phyloP scores from a whole-genome alignment of 768 basidiomycete species.

The Neoboletus subvelutipes region DNA sequence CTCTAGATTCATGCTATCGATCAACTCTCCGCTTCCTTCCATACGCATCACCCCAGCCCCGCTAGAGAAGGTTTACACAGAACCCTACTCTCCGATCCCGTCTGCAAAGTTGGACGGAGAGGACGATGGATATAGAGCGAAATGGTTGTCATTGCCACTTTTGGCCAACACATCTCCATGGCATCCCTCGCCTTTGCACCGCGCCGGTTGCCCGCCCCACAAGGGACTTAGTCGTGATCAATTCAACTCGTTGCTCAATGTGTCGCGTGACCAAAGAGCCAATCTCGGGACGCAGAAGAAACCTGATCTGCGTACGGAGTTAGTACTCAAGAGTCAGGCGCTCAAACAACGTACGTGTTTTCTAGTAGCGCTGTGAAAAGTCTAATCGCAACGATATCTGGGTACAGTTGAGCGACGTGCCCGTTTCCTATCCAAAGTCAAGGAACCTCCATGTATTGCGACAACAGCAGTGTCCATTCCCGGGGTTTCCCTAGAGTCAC shows the following conservation, averaged over 20 bases:
- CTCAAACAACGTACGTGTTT: constrained; percentile 65
- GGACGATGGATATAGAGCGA: constrained; percentile 56
- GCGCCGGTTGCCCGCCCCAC: constrained; percentile 35
- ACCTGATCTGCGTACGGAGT: constrained; percentile 69
- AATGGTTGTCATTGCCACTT: constrained; percentile 53
- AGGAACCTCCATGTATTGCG: constrained; percentile 62
- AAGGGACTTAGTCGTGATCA: constrained; percentile 62
- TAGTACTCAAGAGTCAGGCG: constrained; percentile 69
- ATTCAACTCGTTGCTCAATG: constrained; percentile 63
- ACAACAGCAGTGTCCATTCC: constrained; percentile 54
- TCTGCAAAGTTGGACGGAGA: constrained; percentile 32
- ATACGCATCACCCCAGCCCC: constrained; percentile 72
- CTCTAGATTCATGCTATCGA: constrained; percentile 41
- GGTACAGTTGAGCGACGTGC: constrained; percentile 69
- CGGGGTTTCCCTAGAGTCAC: constrained; percentile 69
- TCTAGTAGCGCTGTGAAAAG: not conserved
- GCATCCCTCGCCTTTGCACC: constrained; percentile 52
- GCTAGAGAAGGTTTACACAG: constrained; percentile 46
- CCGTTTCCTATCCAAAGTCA: constrained; percentile 70
- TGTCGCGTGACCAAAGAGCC: constrained; percentile 57
- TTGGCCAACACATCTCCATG: constrained; percentile 27
- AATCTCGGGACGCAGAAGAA: constrained; percentile 44
- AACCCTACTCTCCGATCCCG: constrained; percentile 67
- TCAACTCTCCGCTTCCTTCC: constrained; percentile 51
- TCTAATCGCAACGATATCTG: not conserved